A percentile compares a stretch with the other conserved stretches of the same genome.
These are phyloP conservation scores for Nepenthes mirabilis DNA, from an alignment of 148 eudicot species.

Conservation along the genomic window DNA sequence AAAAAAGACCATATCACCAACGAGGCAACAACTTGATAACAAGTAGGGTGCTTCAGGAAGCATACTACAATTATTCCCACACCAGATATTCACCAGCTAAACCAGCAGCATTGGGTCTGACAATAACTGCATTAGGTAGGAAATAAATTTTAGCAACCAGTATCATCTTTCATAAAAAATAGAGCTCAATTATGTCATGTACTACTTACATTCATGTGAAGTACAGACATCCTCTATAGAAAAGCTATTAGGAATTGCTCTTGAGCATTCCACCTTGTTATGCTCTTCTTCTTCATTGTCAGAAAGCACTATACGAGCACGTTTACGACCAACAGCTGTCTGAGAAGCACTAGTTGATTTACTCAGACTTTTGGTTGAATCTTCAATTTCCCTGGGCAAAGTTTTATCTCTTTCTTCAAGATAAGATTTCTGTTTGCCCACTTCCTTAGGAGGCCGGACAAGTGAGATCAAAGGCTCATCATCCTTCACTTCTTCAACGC, in stretches of 20 bases:
- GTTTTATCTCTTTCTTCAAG: slow-evolving; percentile 6
- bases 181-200: background rate
- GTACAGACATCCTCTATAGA: slow-evolving; percentile 45
- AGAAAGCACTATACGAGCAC: slow-evolving; percentile 62
- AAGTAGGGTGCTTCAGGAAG: background rate
- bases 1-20: background rate
- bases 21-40: background rate
- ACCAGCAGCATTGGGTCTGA: slow-evolving; percentile 15
- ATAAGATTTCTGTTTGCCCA: slow-evolving; percentile 20
- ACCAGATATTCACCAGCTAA: slow-evolving; percentile 39
- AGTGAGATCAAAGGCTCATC: slow-evolving; percentile 42
- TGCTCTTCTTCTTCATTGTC: slow-evolving; percentile 63
- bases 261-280: slow-evolving; percentile 26
- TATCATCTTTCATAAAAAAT: background rate
- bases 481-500: slow-evolving; percentile 21
- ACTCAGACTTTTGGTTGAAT: slow-evolving; percentile 25
- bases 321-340: slow-evolving; percentile 46
- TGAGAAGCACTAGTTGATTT: slow-evolving; percentile 38
- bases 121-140: slow-evolving; percentile 40
- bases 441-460: slow-evolving; percentile 17
- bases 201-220: slow-evolving; percentile 52
- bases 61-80: background rate
- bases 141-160: slow-evolving; percentile 5
- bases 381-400: slow-evolving; percentile 19
- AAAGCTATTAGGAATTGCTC: slow-evolving; percentile 17